Percentiles rank a stretch among this genome's conserved stretches.
phyloP scores from a whole-genome alignment of 129 eudicot species.

The Centrapalus pauciflorus region DNA sequence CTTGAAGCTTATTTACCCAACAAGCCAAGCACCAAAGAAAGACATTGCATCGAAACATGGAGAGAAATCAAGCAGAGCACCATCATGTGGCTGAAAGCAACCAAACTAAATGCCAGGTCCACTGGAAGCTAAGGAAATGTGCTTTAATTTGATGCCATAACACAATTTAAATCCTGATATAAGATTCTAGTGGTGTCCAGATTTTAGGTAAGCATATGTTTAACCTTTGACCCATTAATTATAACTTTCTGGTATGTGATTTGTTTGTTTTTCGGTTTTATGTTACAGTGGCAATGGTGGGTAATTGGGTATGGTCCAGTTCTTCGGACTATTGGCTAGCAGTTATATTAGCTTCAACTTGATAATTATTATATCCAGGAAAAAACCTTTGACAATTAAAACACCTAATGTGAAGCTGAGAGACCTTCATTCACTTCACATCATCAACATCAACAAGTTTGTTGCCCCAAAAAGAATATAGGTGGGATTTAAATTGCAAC shows the following conservation, averaged over 20 bases:
- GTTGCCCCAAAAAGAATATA: background rate
- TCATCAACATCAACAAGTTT: background rate
- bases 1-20: background rate
- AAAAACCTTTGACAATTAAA: background rate
- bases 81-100: background rate
- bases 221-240: background rate
- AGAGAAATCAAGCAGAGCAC: background rate
- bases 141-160: background rate
- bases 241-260: background rate
- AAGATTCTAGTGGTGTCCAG: background rate
- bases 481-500: background rate
- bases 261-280: background rate
- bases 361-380: background rate
- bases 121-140: background rate
- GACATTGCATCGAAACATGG: background rate
- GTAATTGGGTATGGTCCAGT: background rate
- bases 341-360: background rate
- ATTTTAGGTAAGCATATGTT: background rate
- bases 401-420: background rate
- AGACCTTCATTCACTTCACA: background rate
- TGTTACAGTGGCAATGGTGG: background rate
- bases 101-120: background rate
- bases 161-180: background rate
- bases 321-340: background rate
- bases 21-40: background rate